Conservation (phyloP, 148 eudicot genomes). For the Rhododendron kiyosumense region DNA sequence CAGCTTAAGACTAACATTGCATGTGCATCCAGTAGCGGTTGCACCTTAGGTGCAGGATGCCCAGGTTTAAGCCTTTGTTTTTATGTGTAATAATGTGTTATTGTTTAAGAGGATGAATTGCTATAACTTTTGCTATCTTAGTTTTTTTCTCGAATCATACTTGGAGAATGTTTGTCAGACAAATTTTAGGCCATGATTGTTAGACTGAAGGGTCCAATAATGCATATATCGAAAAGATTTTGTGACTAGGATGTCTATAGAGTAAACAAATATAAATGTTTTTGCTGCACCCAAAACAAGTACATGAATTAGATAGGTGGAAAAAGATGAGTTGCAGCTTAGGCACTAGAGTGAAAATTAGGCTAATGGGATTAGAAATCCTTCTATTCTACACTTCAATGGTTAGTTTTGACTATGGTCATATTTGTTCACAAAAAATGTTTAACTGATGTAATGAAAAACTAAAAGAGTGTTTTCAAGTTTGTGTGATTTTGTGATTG, state of each 20-base stretch:
- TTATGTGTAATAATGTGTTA: background rate
- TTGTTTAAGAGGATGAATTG: background rate
- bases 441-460: too few species aligned
- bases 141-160: background rate
- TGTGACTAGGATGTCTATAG: background rate
- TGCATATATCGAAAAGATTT: background rate
- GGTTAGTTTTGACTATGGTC: too few species aligned
- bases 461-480: too few species aligned
- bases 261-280: background rate
- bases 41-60: background rate
- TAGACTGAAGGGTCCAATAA: background rate
- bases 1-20: background rate
- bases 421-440: too few species aligned
- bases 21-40: background rate
- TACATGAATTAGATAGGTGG: constrained; percentile 1
- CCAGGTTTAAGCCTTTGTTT: background rate
- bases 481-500: too few species aligned
- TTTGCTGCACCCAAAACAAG: constrained; percentile 28
- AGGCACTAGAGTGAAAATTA: background rate
- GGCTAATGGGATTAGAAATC: too few species aligned
- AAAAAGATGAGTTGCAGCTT: background rate
- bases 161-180: background rate
- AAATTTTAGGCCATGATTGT: background rate
- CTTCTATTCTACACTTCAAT: too few species aligned
- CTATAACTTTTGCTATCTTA: background rate